phyloP scores from a whole-genome alignment of 345 rosid genomes.

The Turnera subulata region DNA sequence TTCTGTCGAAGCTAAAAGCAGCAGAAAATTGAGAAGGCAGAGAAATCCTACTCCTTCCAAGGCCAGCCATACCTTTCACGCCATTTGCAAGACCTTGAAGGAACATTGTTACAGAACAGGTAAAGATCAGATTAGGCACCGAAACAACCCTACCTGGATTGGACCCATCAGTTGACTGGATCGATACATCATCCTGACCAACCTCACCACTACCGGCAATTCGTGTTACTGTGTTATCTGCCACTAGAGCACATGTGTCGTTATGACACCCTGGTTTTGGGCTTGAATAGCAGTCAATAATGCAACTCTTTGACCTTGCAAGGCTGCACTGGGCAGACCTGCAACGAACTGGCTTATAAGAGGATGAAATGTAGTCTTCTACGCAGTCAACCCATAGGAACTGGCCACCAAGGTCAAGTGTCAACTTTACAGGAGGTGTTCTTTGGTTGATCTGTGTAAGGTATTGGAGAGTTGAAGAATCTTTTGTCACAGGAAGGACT shows the following conservation, averaged over 20 bases:
- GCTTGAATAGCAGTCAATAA: constrained; percentile 4
- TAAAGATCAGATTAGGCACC: too few relatives aligned
- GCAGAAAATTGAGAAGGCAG: constrained; percentile 19
- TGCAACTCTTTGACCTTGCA: constrained; percentile 8
- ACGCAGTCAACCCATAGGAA: constrained; percentile 21
- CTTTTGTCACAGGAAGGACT: constrained; percentile 21
- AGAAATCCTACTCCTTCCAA: constrained; percentile 12
- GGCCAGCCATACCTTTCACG: constrained; percentile 12
- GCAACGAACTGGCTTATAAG: constrained; percentile 20
- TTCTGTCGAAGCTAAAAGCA: constrained; percentile 14
- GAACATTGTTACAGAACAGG: too few relatives aligned
- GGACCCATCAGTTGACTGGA: constrained; percentile 12
- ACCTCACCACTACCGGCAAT: constrained; percentile 1
- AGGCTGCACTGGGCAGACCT: constrained; percentile 21
- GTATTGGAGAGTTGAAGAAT: constrained; percentile 21
- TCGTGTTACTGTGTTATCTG: constrained; percentile 10
- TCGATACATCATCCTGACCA: constrained; percentile 11
- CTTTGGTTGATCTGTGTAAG: constrained; percentile 26
- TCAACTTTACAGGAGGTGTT: constrained; percentile 11
- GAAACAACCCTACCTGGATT: too few relatives aligned
- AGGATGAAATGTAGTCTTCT: constrained; percentile 7
- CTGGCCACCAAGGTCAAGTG: constrained; percentile 19
- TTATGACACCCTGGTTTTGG: constrained; percentile 10
- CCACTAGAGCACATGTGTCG: background rate
- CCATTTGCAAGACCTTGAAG: too few relatives aligned